Base-by-base conservation (phyloP, 1,284 basidiomycete genomes). In the Testicularia cyperi region DNA sequence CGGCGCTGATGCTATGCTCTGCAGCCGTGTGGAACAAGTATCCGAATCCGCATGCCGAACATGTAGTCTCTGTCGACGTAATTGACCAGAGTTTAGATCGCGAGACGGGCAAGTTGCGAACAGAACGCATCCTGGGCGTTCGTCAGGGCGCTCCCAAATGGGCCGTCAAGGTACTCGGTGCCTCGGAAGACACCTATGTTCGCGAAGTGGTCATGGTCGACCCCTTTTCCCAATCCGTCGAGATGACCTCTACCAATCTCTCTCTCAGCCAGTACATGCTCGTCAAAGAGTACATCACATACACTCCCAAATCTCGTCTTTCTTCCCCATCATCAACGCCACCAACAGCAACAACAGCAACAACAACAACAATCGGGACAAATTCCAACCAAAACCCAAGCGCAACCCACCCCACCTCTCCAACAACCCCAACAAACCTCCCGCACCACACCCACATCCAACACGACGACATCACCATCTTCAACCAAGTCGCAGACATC, bases 1-100 rank as follows among this genome's bases (percentile, higher is more conserved):
- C 16, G 18, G 12, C 25, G 21, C 24, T 25, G 25, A 28, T 15
- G 12, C 3, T 14, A 25, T 16, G 9, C 18, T 35, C 20, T 20
- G 13, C 88, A 44, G 90, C 88, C 83, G 83, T 85, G 37, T 88
- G 90, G 80, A 87, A 88, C 68, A 96, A 96, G 81, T 96, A 96
- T 78, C 92, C 92, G 35, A 95, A 95, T 77, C 88, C 90, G 34
- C 86, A 88, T 70, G 90, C 91, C 72, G 84, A 88, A 7, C 92
- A 96, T 78, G 92, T 96, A 62, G 82, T 89, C 65, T 88, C 87
- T 55, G 85, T 96, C 68, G 92, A 96, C 78, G 90, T 91, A 16
- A 65, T 95, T 41, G 86, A 88, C 77, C 85, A 90, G 53, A 82
- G 85, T 8, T 82, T 95, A 23, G 87, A 95, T 78, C 83, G 88